Evolutionary conservation across 495 filamentous ascomycete species (phyloP).

Genomic region (Penicillium robsamsonii): DNA sequence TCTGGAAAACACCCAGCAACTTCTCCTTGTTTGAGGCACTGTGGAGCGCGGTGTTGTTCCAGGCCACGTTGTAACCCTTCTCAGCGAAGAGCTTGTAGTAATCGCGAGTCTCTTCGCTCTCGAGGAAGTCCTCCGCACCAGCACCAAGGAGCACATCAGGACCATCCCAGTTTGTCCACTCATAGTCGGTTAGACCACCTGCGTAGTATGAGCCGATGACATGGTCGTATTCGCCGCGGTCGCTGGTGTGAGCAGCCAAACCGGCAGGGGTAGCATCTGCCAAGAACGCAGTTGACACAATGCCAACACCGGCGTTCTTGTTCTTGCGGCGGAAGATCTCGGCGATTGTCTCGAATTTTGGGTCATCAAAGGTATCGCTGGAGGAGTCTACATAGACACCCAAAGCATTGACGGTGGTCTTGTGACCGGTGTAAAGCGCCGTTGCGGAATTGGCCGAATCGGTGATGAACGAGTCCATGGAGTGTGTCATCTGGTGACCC

Average conservation of each 20-base stretch:
- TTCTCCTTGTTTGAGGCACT: slow-evolving; percentile 49
- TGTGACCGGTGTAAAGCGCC: slow-evolving; percentile 72
- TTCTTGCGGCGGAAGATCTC: slow-evolving; percentile 63
- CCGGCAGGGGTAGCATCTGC: slow-evolving; percentile 73
- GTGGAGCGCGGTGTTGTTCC: slow-evolving; percentile 64
- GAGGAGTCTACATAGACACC: slow-evolving; percentile 71
- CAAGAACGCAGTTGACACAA: slow-evolving; percentile 66
- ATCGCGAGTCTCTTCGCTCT: slow-evolving; percentile 44
- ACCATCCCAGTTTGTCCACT: slow-evolving; percentile 64
- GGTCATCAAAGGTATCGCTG: slow-evolving; percentile 64
- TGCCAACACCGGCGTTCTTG: slow-evolving; percentile 52
- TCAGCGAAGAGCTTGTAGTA: slow-evolving; percentile 66
- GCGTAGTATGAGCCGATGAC: slow-evolving; percentile 61
- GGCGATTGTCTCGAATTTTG: slow-evolving; percentile 74
- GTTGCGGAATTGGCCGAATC: slow-evolving; percentile 75
- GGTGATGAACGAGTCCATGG: slow-evolving; percentile 72
- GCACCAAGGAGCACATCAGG: slow-evolving; percentile 73
- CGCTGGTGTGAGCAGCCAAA: slow-evolving; percentile 62
- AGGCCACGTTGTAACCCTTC: slow-evolving; percentile 60
- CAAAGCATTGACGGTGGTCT: slow-evolving; percentile 69
- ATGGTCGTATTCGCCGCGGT: slow-evolving; percentile 58
- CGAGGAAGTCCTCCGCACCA: slow-evolving; percentile 69
- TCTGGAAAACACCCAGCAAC: slow-evolving; percentile 68
- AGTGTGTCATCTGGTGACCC: slow-evolving; percentile 70
- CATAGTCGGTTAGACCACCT: slow-evolving; percentile 57